phyloP scores from a whole-genome alignment of 176 grass and related monocot genomes.

The Musa acuminata region DNA sequence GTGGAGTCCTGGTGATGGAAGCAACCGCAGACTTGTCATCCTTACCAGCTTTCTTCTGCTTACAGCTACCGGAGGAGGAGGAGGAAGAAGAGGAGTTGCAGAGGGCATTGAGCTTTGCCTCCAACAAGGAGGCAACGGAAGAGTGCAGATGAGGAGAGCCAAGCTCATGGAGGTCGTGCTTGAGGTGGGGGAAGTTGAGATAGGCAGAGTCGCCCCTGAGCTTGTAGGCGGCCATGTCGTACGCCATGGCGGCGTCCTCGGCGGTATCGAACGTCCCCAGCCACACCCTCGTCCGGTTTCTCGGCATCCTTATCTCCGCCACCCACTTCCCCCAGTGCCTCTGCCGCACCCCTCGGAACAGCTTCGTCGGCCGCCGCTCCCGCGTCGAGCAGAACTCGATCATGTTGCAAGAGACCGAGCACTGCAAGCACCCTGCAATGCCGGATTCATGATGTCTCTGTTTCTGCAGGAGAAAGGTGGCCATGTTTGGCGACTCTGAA shows the following conservation, averaged over 20 bases:
- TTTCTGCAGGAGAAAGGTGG: not conserved
- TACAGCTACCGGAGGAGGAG: not conserved
- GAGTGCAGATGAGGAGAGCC: not conserved
- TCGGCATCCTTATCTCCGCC: slow-evolving; percentile 34
- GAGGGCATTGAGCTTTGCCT: slow-evolving; percentile 25
- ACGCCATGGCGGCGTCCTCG: slow-evolving; percentile 33
- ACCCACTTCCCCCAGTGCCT: slow-evolving; percentile 46
- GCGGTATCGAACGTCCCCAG: slow-evolving; percentile 36
- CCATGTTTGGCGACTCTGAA: too few species aligned
- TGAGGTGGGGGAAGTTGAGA: slow-evolving; percentile 32
- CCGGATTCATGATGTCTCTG: not conserved
- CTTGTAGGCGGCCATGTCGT: slow-evolving; percentile 26
- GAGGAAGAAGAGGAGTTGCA: not conserved
- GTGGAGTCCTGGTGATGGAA: too few species aligned
- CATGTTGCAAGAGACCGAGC: not conserved
- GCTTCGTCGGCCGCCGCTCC: slow-evolving; percentile 6
- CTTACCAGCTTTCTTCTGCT: not conserved
- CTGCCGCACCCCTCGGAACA: slow-evolving; percentile 34
- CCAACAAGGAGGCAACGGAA: slow-evolving; percentile 2
- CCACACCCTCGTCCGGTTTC: slow-evolving; percentile 34
- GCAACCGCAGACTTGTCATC: not conserved
- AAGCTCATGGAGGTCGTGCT: slow-evolving; percentile 17
- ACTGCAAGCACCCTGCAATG: not conserved
- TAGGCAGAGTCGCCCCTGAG: slow-evolving; percentile 25
- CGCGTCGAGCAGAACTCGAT: not conserved